Evolutionary conservation across 306 rosid species (phyloP), one percentile per base, ranked within the genome.

Genomic region (Lagenaria siceraria): DNA sequence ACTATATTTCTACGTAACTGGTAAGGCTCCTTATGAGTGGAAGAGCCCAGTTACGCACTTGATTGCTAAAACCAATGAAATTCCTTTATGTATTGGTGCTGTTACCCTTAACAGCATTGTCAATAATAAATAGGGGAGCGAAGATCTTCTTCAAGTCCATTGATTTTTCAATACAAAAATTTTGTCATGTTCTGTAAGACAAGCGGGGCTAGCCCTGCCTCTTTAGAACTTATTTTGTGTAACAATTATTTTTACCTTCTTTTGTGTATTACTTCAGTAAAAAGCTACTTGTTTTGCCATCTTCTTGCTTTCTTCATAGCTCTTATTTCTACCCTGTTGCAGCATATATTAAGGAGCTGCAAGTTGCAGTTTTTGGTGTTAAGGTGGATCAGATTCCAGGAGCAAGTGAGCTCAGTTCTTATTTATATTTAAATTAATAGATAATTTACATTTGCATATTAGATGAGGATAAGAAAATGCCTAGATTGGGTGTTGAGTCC

Each of bases 291-390:
- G 33, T 14, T n/a, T 64, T 78, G 69, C 63, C 40, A 18, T 74
- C 75, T 38, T 74, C 75, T 38, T 77, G 17, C 82, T 72, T 55
- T 7, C 84, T 72, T 59, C 77, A 79, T 79, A 76, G 55, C 65
- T 31, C 65, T 22, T 70, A 55, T 74, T 80, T 42, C 72, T 54
- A 51, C 68, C 81, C 35, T 87, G 53, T 81, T 88, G 78, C 90
- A 95, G 98, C 81, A 80, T 83, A 81, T 95, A 82, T 83, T 95
- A 80, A 90, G 86, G 79, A 81, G 78, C 77, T 80, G 98, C 85
- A 89, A 85, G 84, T 83, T 92, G 85, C 85, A 86, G 84, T 83
- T 83, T 81, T 79, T 95, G 83, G 84, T 76, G 59, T 80, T 95
- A 42, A 69, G 87, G 81, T 87, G 85, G 83, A 85, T 92, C 88